Base-by-base conservation (phyloP, 768 basidiomycete species). In the Pleurotus tuoliensis region DNA sequence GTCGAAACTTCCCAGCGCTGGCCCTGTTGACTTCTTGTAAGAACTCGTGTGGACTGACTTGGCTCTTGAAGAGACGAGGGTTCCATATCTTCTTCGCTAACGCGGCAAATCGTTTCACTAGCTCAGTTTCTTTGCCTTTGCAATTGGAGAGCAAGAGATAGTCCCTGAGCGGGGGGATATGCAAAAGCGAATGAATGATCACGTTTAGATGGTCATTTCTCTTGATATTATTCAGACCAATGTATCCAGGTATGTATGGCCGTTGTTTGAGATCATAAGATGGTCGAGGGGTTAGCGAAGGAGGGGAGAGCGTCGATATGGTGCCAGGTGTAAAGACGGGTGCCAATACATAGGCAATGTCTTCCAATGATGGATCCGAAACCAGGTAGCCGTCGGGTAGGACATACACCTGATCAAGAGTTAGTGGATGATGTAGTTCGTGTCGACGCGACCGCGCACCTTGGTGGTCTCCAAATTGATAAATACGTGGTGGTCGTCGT, bases 11-110 rank as follows among this genome's bases (percentile, higher is more conserved):
- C 13, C 92, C 94, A 46, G 75, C 81, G 65, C 92, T 95, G 48
- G 89, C 88, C 61, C 93, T 81, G 62, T 89, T 88, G 55, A 98
- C 95, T 73, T 98, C 97, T 71, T 99, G 97, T 56, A 99, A 73
- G 69, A 98, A 94, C 69, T 99, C 97, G 69, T 99, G 97, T n/a
- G 97, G 97, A 62, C 88, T 92, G 63, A 98, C 94, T 79, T 99
- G 97, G 58, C 90, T 88, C 71, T 99, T 99, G 83, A 99, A 99
- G 56, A 96, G 73, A 50, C 87, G 79, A 7, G 95, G 93, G 71
- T 97, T 98, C 97, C 97, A 99, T 39, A 98, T 67, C 72, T 98
- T 94, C 71, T 93, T 93, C 2, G 92, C 87, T 16, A 99, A 80
- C 11, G 82, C 78, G 15, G 92, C 87, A 64, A 98, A 92, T 20